These are phyloP conservation scores for Stagonosporopsis chrysanthemi DNA, from an alignment of 2,329 filamentous ascomycete species.

Conservation along the genomic window DNA sequence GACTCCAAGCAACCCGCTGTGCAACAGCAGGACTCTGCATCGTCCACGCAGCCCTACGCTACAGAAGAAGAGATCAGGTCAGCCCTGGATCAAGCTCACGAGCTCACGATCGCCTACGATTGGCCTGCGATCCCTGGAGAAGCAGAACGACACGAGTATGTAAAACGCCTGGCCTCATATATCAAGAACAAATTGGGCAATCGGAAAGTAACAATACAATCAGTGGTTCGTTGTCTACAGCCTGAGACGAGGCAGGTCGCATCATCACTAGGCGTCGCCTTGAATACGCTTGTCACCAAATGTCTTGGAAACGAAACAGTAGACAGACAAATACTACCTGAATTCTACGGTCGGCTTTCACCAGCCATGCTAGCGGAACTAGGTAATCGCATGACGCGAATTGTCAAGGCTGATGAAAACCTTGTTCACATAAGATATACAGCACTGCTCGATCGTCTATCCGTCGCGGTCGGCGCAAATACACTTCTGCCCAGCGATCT, in stretches of 20 bases:
- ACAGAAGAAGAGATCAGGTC: neutral
- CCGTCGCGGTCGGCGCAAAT: slow-evolving; percentile 22
- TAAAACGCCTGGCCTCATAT: slow-evolving; percentile 24
- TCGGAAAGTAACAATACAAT: neutral
- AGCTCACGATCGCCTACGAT: slow-evolving; percentile 19
- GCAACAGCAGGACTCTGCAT: neutral
- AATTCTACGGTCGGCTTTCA: slow-evolving; percentile 35
- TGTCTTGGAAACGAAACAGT: slow-evolving; percentile 2
- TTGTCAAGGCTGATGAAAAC: slow-evolving; percentile 26
- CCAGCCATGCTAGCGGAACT: slow-evolving; percentile 25
- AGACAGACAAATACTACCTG: slow-evolving; percentile 18
- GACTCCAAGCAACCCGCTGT: neutral
- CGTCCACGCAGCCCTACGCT: neutral
- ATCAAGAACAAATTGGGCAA: slow-evolving; percentile 9
- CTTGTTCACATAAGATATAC: slow-evolving; percentile 20
- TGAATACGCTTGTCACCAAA: slow-evolving; percentile 16
- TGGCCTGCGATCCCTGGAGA: slow-evolving; percentile 33
- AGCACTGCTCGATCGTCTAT: slow-evolving; percentile 25
- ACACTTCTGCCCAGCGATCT: slow-evolving; percentile 38
- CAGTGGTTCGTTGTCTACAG: neutral
- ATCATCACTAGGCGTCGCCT: slow-evolving; percentile 26
- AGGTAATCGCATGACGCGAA: slow-evolving; percentile 22
- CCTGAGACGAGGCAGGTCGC: slow-evolving; percentile 1
- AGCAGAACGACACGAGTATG: slow-evolving; percentile 26
- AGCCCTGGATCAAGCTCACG: neutral